Conservation (phyloP, 441 rosid species). For the Eutrema salsugineum region DNA sequence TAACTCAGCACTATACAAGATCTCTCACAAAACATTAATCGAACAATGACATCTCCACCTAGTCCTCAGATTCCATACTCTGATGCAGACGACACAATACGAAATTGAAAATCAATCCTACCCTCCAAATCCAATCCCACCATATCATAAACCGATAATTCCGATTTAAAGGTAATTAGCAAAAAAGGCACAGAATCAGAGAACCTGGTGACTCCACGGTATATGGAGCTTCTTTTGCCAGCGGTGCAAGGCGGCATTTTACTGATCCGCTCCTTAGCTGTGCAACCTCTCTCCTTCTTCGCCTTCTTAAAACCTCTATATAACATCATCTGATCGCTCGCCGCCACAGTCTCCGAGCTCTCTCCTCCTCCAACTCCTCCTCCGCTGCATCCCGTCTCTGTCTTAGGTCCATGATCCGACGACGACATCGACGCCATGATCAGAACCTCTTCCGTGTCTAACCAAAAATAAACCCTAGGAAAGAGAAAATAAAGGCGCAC, state of each 20-base stretch:
- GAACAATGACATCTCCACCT: background rate
- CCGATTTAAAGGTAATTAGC: background rate
- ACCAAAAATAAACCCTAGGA: constrained; percentile 26
- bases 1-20: background rate
- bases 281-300: constrained; percentile 94
- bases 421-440: constrained; percentile 77
- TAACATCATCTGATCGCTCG: constrained; percentile 71
- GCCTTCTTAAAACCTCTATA: constrained; percentile 84
- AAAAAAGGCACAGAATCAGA: background rate
- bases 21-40: background rate
- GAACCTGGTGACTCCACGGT: constrained; percentile 71
- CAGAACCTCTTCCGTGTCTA: background rate
- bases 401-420: constrained; percentile 75
- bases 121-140: background rate
- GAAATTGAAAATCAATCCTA: background rate
- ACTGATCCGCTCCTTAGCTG: constrained; percentile 97
- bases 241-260: constrained; percentile 95
- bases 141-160: background rate
- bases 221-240: constrained; percentile 77
- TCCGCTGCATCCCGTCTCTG: constrained; percentile 36
- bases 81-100: background rate
- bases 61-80: background rate
- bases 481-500: constrained; percentile 28
- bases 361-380: constrained; percentile 44
- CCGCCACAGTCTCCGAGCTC: constrained; percentile 61